Percentiles rank a stretch among this genome's conserved stretches.
These are phyloP conservation scores for Tuber borchii DNA, from an alignment of 495 filamentous ascomycete species.

Conservation along the genomic window DNA sequence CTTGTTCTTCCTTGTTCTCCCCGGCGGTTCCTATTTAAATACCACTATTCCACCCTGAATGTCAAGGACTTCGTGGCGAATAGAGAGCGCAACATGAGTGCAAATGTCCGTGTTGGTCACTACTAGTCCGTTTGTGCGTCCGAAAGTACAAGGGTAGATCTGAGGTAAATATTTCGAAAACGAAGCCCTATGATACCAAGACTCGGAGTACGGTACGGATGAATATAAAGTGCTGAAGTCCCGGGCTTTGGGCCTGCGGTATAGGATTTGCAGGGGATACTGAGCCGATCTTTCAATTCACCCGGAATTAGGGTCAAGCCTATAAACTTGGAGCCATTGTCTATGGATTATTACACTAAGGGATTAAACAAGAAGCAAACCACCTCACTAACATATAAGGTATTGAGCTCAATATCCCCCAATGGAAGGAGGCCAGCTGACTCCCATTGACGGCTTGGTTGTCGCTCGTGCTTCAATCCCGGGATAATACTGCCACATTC, in stretches of 20 bases:
- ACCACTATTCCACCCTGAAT: background rate
- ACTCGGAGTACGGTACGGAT: too few relatives aligned
- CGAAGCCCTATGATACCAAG: too few relatives aligned
- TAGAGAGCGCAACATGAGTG: background rate
- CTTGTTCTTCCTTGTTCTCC: too few relatives aligned
- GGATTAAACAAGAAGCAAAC: background rate
- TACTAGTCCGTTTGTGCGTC: background rate
- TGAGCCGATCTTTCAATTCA: background rate
- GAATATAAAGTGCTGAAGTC: background rate
- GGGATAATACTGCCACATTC: background rate
- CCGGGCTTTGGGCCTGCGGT: background rate
- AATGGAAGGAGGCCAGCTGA: background rate
- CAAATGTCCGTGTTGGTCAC: background rate
- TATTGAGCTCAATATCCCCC: background rate
- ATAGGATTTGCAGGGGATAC: background rate
- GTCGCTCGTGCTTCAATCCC: background rate
- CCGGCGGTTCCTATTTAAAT: too few relatives aligned
- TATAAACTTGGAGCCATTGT: background rate
- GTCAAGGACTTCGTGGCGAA: background rate
- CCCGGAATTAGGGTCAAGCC: background rate
- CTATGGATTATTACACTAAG: background rate
- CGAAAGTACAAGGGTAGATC: background rate
- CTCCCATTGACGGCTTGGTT: background rate
- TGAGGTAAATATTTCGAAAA: too few relatives aligned
- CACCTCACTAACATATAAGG: background rate